phyloP scores from a whole-genome alignment of 306 rosid species.

The Lablab purpureus region DNA sequence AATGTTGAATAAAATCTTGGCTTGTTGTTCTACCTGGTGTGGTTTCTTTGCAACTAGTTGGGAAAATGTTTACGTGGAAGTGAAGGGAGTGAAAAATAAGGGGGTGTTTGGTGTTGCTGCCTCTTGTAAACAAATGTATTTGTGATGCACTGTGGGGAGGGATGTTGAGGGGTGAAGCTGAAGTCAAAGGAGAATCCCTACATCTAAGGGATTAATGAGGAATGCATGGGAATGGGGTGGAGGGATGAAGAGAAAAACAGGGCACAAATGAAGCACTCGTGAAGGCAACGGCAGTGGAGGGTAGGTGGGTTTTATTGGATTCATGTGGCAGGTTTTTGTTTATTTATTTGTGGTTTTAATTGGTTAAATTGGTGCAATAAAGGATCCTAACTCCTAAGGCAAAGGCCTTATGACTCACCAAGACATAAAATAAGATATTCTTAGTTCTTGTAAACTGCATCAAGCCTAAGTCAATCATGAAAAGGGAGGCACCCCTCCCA shows the following conservation, averaged over 20 bases:
- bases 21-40: neutral
- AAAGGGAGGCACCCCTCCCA: conserved; percentile 24
- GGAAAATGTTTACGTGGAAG: conserved; percentile 19
- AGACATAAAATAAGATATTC: conserved; percentile 15
- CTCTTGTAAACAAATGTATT: conserved; percentile 25
- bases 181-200: conserved; percentile 65
- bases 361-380: conserved; percentile 1
- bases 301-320: conserved; percentile 57
- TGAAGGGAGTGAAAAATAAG: conserved; percentile 18
- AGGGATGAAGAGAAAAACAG: conserved; percentile 28
- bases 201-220: conserved; percentile 51
- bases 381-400: conserved; percentile 15
- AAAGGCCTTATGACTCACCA: neutral
- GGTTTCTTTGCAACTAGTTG: conserved; percentile 10
- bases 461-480: conserved; percentile 35
- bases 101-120: neutral
- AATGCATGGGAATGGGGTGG: conserved; percentile 40
- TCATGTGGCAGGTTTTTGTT: conserved; percentile 56
- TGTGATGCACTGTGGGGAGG: conserved; percentile 43
- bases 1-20: conserved; percentile 8
- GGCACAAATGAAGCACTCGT: conserved; percentile 70
- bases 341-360: conserved; percentile 34
- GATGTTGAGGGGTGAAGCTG: neutral
- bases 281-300: conserved; percentile 84
- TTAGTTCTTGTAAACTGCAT: conserved; percentile 11